A percentile compares a stretch with the other conserved stretches of the same genome.
These are phyloP conservation scores for Alliaria petiolata DNA, from an alignment of 345 rosid species.

Conservation along the genomic window DNA sequence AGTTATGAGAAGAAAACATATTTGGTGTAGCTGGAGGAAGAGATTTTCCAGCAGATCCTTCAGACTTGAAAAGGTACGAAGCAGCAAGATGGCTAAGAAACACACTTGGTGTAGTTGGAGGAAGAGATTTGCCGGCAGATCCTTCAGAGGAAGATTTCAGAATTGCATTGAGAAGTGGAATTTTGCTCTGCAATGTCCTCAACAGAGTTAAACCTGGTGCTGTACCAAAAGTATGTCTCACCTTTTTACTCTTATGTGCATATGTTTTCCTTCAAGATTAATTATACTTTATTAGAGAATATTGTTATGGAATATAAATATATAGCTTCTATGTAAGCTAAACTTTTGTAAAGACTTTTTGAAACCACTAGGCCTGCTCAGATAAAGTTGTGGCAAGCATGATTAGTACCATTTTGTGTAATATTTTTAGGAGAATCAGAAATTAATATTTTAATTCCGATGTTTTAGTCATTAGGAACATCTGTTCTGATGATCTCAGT, in stretches of 20 bases:
- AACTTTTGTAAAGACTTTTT: neutral
- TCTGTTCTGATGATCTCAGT: neutral
- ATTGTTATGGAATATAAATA: neutral
- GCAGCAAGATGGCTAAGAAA: conserved; percentile 90
- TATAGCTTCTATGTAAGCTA: neutral
- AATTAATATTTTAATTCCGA: neutral
- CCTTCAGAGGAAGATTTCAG: conserved; percentile 95
- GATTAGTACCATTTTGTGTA: conserved; percentile 26
- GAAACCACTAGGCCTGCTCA: conserved; percentile 18
- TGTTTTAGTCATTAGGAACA: neutral
- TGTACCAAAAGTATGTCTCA: conserved; percentile 55
- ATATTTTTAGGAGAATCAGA: neutral
- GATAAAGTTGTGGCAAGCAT: conserved; percentile 33
- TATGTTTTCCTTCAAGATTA: neutral
- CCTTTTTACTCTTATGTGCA: neutral
- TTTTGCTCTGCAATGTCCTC: conserved; percentile 78
- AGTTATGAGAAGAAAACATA: neutral
- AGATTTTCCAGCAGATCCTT: conserved; percentile 57
- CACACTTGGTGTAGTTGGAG: conserved; percentile 76
- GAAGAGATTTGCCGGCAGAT: conserved; percentile 89
- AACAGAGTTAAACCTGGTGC: conserved; percentile 90
- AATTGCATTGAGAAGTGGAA: conserved; percentile 88
- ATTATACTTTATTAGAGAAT: neutral
- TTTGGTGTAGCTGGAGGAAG: conserved; percentile 73
- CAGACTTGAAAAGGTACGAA: conserved; percentile 76